Evolutionary conservation across 2,329 filamentous ascomycete species (phyloP), one percentile per base, ranked within the genome.

Genomic region (Verticillium klebahnii): DNA sequence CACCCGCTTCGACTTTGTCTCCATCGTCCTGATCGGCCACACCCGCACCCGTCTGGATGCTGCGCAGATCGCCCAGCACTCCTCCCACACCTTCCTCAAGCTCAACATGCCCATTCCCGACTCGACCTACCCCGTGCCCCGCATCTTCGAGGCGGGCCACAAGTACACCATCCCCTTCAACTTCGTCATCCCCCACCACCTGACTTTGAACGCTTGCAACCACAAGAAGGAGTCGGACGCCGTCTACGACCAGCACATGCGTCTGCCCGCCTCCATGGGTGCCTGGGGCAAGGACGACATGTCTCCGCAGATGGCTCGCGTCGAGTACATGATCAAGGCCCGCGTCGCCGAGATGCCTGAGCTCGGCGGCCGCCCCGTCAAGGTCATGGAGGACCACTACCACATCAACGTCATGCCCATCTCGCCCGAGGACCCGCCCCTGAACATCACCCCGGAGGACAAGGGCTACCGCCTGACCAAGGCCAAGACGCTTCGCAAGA

Each of bases 161-260:
- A 77, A 75, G 31, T 83, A 84, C 71, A 77, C 69, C 15, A 71
- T 87, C 29, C 84, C 84, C n/a, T 84, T 87, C 74, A 73, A 84
- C 73, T 87, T 87, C 65, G 80, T 86, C 62, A 78, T 87, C 17
- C 84, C 84, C n/a, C 75, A 77, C 65, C 79, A 85, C 60, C 80
- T 87, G 63, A 86, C 84, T 19, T 75, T 86, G 58, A 79, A 78
- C 62, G 82, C 84, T 19, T 87, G 84, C 75, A 80, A 74, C 67
- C 84, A 86, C 73, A 67, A 70, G 32, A 76, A 79, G 60, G 72
- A 75, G 50, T 75, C 75, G 50, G 73, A 75, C n/a, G 73, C 73
- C 56, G 75, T 86, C 34, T 76, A 77, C 60, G 82, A 83, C 37
- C 76, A 81, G 56, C 84, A 87, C 72, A 72, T 83, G 45, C 76